These are phyloP conservation scores for Eucalyptus marginata DNA, from an alignment of 345 rosid genomes.

Conservation along the genomic window DNA sequence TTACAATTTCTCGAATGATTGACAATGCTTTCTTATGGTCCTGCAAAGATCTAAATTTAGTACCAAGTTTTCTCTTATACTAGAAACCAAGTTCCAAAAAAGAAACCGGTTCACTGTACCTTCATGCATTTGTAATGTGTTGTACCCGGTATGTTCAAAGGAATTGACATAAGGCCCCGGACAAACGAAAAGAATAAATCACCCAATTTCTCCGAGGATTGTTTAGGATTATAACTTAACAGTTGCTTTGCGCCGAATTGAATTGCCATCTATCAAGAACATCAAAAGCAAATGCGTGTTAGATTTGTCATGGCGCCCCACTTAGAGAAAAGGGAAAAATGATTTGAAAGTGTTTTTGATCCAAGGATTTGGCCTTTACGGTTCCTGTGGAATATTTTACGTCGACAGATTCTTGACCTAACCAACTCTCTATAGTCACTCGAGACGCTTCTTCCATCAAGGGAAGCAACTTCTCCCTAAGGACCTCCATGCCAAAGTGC, in stretches of 20 bases:
- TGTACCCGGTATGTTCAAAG: constrained; percentile 26
- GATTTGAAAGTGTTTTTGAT: not conserved
- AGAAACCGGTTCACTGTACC: not conserved
- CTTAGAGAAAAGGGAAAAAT: not conserved
- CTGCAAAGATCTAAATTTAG: not conserved
- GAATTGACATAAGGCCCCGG: constrained; percentile 9
- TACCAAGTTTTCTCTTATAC: not conserved
- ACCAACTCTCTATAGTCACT: not conserved
- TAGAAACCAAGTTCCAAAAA: not conserved
- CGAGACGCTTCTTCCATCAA: not conserved
- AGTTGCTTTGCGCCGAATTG: constrained; percentile 1
- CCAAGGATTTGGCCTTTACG: not conserved
- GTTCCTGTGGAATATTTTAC: not conserved
- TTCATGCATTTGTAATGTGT: constrained; percentile 15
- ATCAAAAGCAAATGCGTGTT: not conserved
- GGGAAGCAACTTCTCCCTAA: constrained; percentile 2
- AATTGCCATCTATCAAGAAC: constrained; percentile 1
- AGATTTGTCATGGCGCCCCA: not conserved
- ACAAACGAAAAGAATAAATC: not conserved
- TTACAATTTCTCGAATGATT: not conserved
- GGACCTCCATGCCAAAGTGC: constrained; percentile 5
- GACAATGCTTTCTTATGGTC: not conserved
- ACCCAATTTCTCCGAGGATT: not conserved
- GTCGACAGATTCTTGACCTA: not conserved
- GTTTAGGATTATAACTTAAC: constrained; percentile 3